Conservation (phyloP, 495 filamentous ascomycete species). For the Penicillium daleae region DNA sequence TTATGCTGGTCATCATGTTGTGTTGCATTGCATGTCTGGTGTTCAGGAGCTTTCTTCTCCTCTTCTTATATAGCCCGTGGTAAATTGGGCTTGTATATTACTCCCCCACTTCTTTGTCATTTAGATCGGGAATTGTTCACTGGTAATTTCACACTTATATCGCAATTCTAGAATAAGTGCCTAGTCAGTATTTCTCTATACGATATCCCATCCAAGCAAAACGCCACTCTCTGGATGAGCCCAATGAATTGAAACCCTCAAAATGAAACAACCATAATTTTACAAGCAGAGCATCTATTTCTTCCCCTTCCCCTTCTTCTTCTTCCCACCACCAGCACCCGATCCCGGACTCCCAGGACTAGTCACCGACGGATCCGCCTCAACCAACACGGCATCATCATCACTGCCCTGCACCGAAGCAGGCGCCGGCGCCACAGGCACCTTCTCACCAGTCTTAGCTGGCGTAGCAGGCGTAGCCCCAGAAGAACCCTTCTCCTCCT, state of each 20-base stretch:
- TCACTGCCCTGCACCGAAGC: slow-evolving; percentile 58
- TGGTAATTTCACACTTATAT: slow-evolving; percentile 3
- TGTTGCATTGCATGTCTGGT: slow-evolving; percentile 23
- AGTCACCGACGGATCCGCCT: slow-evolving; percentile 61
- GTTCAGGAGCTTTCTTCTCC: slow-evolving; percentile 13
- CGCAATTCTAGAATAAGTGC: not conserved
- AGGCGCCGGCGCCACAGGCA: slow-evolving; percentile 21
- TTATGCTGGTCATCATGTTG: not conserved
- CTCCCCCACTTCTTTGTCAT: not conserved
- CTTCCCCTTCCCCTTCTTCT: slow-evolving; percentile 81
- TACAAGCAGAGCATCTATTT: slow-evolving; percentile 55
- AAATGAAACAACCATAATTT: slow-evolving; percentile 20
- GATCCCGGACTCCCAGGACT: slow-evolving; percentile 29
- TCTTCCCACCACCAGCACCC: slow-evolving; percentile 46
- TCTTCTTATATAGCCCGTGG: not conserved
- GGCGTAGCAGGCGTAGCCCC: slow-evolving; percentile 21
- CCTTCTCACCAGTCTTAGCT: slow-evolving; percentile 36
- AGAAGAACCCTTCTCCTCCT: slow-evolving; percentile 27
- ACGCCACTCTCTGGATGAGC: slow-evolving; percentile 11
- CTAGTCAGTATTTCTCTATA: not conserved
- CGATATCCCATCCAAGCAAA: slow-evolving; percentile 2
- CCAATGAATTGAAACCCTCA: slow-evolving; percentile 4
- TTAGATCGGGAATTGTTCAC: slow-evolving; percentile 13
- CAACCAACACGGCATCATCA: slow-evolving; percentile 86
- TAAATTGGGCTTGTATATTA: slow-evolving; percentile 23